Percentiles rank a stretch among this genome's conserved stretches.
Evolutionary conservation across 1,284 basidiomycete species (phyloP).

Genomic region (Stygiomarasmius scandens): DNA sequence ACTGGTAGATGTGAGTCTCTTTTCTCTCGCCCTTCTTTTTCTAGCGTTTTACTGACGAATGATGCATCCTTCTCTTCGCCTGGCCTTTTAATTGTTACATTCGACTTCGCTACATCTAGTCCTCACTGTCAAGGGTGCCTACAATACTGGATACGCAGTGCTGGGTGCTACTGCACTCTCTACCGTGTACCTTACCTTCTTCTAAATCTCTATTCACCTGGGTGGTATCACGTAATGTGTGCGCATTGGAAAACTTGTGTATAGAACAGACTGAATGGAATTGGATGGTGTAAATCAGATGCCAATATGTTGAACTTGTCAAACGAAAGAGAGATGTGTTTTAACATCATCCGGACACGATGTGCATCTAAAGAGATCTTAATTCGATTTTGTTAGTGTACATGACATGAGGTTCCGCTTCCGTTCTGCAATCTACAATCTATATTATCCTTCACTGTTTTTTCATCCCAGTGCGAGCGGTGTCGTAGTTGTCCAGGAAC

Average conservation of each 20-base stretch:
- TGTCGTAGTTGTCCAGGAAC: slow-evolving; percentile 78
- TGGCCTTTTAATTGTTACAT: slow-evolving; percentile 8
- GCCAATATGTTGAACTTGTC: too few species aligned
- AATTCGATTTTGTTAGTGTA: too few species aligned
- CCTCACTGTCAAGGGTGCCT: slow-evolving; percentile 78
- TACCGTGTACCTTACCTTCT: slow-evolving; percentile 44
- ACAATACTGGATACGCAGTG: slow-evolving; percentile 81
- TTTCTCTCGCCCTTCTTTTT: slow-evolving; percentile 1
- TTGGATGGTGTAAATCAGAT: too few species aligned
- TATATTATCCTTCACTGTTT: slow-evolving; percentile 8
- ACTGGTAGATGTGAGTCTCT: slow-evolving; percentile 76
- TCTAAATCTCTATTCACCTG: not conserved
- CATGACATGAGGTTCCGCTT: too few species aligned
- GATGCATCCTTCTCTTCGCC: not conserved
- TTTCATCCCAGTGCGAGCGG: slow-evolving; percentile 56
- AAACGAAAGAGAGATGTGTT: too few species aligned
- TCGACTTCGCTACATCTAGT: slow-evolving; percentile 47
- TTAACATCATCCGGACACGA: too few species aligned
- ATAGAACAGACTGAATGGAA: too few species aligned
- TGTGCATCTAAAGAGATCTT: too few species aligned
- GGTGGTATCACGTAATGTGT: too few species aligned
- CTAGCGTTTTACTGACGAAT: slow-evolving; percentile 18
- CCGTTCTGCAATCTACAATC: not conserved
- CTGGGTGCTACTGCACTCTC: slow-evolving; percentile 79
- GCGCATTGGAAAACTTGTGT: too few species aligned